phyloP scores from a whole-genome alignment of 306 rosid genomes.

The Fragaria iinumae region DNA sequence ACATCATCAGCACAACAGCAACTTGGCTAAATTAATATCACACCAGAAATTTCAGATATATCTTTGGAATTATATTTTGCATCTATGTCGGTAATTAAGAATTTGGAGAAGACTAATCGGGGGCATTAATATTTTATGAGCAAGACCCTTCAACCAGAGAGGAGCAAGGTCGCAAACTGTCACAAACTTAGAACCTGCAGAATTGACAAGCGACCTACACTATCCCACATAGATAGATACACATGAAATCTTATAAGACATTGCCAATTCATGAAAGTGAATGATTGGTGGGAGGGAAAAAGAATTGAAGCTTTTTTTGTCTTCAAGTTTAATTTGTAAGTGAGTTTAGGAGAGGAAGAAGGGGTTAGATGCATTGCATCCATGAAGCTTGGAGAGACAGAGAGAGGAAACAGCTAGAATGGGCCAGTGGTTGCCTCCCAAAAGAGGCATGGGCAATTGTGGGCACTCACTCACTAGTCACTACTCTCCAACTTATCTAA shows the following conservation, averaged over 20 bases:
- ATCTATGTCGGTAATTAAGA: not conserved
- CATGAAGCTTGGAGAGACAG: conserved; percentile 48
- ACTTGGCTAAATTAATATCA: conserved; percentile 28
- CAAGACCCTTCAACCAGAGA: conserved; percentile 17
- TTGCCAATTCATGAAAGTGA: conserved; percentile 74
- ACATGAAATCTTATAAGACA: conserved; percentile 64
- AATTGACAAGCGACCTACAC: conserved; percentile 27
- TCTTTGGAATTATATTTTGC: not conserved
- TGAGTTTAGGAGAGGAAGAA: conserved; percentile 11
- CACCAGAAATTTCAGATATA: not conserved
- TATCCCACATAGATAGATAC: conserved; percentile 47
- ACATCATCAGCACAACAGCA: conserved; percentile 27
- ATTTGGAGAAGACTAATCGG: conserved; percentile 14
- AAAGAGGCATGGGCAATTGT: conserved; percentile 51
- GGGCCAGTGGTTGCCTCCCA: conserved; percentile 54
- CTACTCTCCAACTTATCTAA: conserved; percentile 48
- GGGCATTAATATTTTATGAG: conserved; percentile 5
- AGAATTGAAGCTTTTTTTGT: conserved; percentile 20
- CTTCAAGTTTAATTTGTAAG: conserved; percentile 15
- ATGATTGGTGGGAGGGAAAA: conserved; percentile 52
- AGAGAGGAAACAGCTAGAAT: conserved; percentile 57
- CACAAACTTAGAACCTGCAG: not conserved
- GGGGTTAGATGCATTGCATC: conserved; percentile 72
- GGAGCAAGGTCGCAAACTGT: not conserved
- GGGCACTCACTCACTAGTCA: conserved; percentile 25